Percentiles rank a stretch among this genome's conserved stretches.
phyloP scores from a whole-genome alignment of 495 filamentous ascomycete species.

The Cercophora sp. region DNA sequence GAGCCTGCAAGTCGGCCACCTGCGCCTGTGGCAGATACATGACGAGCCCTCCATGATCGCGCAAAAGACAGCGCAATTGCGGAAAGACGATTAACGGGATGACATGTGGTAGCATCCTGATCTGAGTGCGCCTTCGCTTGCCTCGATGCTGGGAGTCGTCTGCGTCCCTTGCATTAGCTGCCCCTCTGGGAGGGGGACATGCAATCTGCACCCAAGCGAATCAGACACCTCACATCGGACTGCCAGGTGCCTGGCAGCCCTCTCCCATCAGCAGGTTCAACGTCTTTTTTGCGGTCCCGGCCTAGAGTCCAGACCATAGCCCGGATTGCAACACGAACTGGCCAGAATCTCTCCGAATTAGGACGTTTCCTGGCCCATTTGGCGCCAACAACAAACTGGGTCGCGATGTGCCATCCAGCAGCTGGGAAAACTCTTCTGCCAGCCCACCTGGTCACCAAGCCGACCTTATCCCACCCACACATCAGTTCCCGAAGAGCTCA shows the following conservation, averaged over 20 bases:
- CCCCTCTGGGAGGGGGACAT: slow-evolving; percentile 1
- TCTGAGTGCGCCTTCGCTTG: not conserved
- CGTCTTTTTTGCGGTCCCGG: no score
- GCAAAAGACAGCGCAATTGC: slow-evolving; percentile 3
- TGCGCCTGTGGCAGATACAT: slow-evolving; percentile 10
- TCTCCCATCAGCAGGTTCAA: no score
- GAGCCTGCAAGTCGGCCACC: no score
- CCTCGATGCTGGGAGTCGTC: slow-evolving; percentile 1
- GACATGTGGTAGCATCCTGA: slow-evolving; percentile 15
- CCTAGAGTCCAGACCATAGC: no score
- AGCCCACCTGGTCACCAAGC: not conserved
- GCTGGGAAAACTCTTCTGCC: not conserved
- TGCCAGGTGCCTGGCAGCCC: not conserved
- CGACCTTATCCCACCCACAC: not conserved
- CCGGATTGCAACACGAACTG: no score
- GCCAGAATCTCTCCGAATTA: no score
- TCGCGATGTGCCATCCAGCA: no score
- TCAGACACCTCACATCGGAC: not conserved
- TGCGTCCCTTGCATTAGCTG: slow-evolving; percentile 21
- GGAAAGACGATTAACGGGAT: slow-evolving; percentile 6
- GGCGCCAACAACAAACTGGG: no score
- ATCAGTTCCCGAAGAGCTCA: not conserved
- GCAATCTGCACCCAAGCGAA: not conserved
- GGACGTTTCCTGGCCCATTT: no score
- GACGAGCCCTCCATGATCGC: slow-evolving; percentile 9